Evolutionary conservation across 1,284 basidiomycete genomes (phyloP).

Genomic region (Inonotus obliquus): DNA sequence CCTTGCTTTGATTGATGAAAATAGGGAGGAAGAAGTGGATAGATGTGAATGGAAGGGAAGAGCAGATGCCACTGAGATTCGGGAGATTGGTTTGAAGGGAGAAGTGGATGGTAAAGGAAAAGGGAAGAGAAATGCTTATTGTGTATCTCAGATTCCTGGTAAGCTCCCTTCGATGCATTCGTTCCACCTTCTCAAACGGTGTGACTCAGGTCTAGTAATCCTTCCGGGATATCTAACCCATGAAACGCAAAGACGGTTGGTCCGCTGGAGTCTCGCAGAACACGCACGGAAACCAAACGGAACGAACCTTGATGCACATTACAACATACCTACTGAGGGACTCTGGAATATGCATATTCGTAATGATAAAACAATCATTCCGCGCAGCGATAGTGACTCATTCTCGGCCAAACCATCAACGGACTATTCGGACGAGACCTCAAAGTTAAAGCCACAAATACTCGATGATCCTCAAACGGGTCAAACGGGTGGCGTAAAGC

Average conservation of each 20-base stretch:
- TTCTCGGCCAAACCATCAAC: neutral
- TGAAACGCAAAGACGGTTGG: constrained; percentile 58
- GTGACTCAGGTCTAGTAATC: constrained; percentile 66
- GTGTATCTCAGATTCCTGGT: constrained; percentile 55
- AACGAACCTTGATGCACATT: constrained; percentile 85
- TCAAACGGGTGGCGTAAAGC: no score
- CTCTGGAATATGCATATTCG: constrained; percentile 63
- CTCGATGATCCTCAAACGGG: constrained; percentile 40
- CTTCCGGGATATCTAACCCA: constrained; percentile 67
- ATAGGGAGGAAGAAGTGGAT: constrained; percentile 36
- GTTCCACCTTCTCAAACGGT: constrained; percentile 3
- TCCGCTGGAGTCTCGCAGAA: constrained; percentile 64
- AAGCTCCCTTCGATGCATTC: constrained; percentile 24
- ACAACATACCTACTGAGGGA: constrained; percentile 64
- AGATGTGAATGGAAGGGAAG: constrained; percentile 46
- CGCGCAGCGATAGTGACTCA: constrained; percentile 23
- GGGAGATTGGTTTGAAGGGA: constrained; percentile 27
- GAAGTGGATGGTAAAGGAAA: constrained; percentile 15
- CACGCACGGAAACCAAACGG: constrained; percentile 79
- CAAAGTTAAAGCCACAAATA: constrained; percentile 63
- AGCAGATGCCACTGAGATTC: constrained; percentile 32
- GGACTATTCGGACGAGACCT: constrained; percentile 42
- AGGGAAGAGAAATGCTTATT: constrained; percentile 36
- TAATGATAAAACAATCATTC: constrained; percentile 33
- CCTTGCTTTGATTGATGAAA: constrained; percentile 43